Conservation (phyloP, 768 basidiomycete species). For the Sarcodon sp. region DNA sequence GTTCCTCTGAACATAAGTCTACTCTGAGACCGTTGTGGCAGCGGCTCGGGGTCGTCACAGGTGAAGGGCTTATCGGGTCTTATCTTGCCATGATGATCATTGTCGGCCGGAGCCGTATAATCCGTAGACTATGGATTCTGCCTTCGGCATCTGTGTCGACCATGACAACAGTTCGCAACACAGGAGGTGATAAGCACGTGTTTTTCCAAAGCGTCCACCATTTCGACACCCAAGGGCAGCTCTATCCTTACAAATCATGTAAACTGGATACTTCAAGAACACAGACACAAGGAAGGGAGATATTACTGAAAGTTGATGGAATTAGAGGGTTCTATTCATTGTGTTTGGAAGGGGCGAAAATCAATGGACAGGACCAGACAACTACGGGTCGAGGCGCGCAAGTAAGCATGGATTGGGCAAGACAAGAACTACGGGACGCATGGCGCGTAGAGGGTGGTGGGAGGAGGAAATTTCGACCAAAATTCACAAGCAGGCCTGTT, state of each 20-base stretch:
- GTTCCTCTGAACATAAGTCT: conserved; percentile 2
- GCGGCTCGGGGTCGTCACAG: conserved; percentile 6
- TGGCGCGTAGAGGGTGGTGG: conserved; percentile 6
- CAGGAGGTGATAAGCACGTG: conserved; percentile 4
- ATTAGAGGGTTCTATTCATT: conserved; percentile 8
- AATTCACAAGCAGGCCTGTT: not conserved
- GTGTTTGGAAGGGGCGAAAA: conserved; percentile 5
- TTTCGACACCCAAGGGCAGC: conserved; percentile 7
- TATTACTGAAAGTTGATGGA: conserved; percentile 7
- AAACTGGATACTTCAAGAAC: not conserved
- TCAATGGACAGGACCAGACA: conserved; percentile 7
- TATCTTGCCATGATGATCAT: conserved; percentile 10
- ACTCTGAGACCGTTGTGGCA: conserved; percentile 13
- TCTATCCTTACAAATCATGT: conserved; percentile 7
- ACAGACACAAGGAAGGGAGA: conserved; percentile 4
- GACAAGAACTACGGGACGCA: not conserved
- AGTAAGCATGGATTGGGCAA: not conserved
- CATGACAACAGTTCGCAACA: not conserved
- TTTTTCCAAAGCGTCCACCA: conserved; percentile 11
- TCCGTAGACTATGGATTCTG: conserved; percentile 11
- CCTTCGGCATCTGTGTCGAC: conserved; percentile 3
- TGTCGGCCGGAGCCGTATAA: conserved; percentile 10
- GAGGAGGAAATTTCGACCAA: not conserved
- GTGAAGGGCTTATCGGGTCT: conserved; percentile 9
- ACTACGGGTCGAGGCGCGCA: conserved; percentile 6